phyloP scores from a whole-genome alignment of 2,329 filamentous ascomycete species.

The Cladosporium halotolerans region DNA sequence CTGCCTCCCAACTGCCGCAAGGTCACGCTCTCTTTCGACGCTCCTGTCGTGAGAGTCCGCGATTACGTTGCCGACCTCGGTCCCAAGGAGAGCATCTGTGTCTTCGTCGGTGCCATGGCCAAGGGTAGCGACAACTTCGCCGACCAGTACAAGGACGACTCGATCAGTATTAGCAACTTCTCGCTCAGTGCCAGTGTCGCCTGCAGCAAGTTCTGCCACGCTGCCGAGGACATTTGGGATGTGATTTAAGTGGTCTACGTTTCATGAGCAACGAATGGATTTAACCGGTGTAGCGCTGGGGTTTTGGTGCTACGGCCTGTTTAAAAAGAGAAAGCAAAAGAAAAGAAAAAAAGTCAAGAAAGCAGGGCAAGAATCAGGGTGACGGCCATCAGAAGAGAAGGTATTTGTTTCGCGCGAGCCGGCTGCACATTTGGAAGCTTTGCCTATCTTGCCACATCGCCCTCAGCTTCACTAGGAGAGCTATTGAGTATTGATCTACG shows the following conservation, averaged over 20 bases:
- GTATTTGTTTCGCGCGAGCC: too few relatives aligned
- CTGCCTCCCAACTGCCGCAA: slow-evolving; percentile 96
- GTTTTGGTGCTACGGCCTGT: not conserved
- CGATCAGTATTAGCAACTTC: slow-evolving; percentile 97
- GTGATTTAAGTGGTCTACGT: slow-evolving; percentile 58
- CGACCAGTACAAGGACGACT: slow-evolving; percentile 88
- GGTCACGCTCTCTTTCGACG: slow-evolving; percentile 92
- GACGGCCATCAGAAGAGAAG: not conserved
- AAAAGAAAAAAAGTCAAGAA: not conserved
- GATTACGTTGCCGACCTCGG: slow-evolving; percentile 80
- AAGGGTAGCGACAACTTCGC: slow-evolving; percentile 95
- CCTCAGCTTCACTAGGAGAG: too few relatives aligned
- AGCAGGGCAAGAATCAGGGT: too few relatives aligned
- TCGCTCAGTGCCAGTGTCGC: slow-evolving; percentile 95
- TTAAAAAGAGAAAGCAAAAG: not conserved
- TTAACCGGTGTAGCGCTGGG: not conserved
- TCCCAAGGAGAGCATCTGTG: slow-evolving; percentile 86
- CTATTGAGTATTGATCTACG: not conserved
- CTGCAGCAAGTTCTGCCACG: slow-evolving; percentile 99
- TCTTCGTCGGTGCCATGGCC: slow-evolving; percentile 97
- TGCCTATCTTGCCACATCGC: too few relatives aligned
- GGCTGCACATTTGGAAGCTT: too few relatives aligned
- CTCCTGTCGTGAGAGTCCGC: slow-evolving; percentile 75
- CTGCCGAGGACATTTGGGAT: slow-evolving; percentile 92
- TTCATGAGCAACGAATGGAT: not conserved